Conservation (phyloP, 176 grass and related monocot genomes). For the Zizania latifolia region DNA sequence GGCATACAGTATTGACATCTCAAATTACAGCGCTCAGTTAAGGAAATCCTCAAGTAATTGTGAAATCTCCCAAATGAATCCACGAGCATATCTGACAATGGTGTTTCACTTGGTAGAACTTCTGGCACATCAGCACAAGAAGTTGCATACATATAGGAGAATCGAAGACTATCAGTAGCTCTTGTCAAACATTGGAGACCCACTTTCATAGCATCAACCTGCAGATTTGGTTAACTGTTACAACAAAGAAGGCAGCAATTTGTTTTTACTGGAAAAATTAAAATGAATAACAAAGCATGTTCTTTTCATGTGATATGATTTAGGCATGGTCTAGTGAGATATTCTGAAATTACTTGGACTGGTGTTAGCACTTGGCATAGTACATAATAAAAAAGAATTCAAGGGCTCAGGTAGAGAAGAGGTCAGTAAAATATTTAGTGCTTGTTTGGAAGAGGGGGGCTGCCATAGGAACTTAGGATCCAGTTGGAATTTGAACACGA, state of each 20-base stretch:
- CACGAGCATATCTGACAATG: slow-evolving; percentile 55
- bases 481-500: too few relatives aligned
- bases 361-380: background rate
- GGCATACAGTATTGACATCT: slow-evolving; percentile 94
- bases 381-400: background rate
- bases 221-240: background rate
- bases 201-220: slow-evolving; percentile 26
- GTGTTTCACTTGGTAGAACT: slow-evolving; percentile 11
- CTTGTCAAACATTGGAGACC: slow-evolving; percentile 12
- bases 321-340: background rate
- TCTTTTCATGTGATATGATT: background rate
- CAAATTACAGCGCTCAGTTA: slow-evolving; percentile 82
- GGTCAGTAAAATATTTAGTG: background rate
- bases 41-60: slow-evolving; percentile 77
- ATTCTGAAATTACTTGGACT: background rate
- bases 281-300: background rate
- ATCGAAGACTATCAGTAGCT: background rate
- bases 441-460: too few relatives aligned
- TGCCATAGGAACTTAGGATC: too few relatives aligned
- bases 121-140: slow-evolving; percentile 35
- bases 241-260: background rate
- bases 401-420: background rate
- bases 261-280: background rate
- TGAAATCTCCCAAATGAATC: slow-evolving; percentile 91
- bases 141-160: slow-evolving; percentile 35